These are phyloP conservation scores for Ruellia speciosa DNA, from an alignment of 305 asterid genomes.

Conservation along the genomic window DNA sequence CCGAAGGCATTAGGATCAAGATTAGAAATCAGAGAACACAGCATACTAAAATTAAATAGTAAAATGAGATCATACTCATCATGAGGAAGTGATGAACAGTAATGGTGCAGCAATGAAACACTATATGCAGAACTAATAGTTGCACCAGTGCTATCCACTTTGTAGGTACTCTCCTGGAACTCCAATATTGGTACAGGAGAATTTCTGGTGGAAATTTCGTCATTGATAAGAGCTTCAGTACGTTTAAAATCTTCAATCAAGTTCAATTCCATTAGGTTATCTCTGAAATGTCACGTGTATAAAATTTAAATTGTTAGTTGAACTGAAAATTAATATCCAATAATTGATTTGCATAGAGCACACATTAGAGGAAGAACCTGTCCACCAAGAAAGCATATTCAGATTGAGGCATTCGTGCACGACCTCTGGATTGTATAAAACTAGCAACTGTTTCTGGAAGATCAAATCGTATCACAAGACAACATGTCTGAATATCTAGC, in stretches of 20 bases:
- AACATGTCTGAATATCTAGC: constrained; percentile 97
- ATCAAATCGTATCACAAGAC: constrained; percentile 95
- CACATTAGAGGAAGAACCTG: constrained; percentile 46
- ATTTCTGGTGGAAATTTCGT: constrained; percentile 64
- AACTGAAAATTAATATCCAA: not conserved
- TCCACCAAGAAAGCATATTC: constrained; percentile 88
- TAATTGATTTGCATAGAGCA: constrained; percentile 7
- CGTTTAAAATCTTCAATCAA: constrained; percentile 57
- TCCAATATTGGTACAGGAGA: constrained; percentile 30
- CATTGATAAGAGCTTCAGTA: constrained; percentile 72
- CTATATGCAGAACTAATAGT: constrained; percentile 70
- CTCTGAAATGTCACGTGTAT: constrained; percentile 51
- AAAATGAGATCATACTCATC: constrained; percentile 79
- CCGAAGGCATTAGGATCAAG: too few species aligned
- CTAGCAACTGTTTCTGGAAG: constrained; percentile 98
- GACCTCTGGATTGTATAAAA: constrained; percentile 97
- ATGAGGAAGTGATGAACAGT: constrained; percentile 88
- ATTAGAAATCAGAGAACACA: too few species aligned
- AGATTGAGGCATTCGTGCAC: constrained; percentile 94
- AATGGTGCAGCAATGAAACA: constrained; percentile 74
- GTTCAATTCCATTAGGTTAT: constrained; percentile 54
- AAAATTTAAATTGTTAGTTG: constrained; percentile 14
- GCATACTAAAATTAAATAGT: too few species aligned
- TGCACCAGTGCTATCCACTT: constrained; percentile 79
- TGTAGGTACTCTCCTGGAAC: constrained; percentile 58